A percentile compares a stretch with the other conserved stretches of the same genome.
Evolutionary conservation across 306 rosid species (phyloP).

Genomic region (Citrullus mucosospermus): DNA sequence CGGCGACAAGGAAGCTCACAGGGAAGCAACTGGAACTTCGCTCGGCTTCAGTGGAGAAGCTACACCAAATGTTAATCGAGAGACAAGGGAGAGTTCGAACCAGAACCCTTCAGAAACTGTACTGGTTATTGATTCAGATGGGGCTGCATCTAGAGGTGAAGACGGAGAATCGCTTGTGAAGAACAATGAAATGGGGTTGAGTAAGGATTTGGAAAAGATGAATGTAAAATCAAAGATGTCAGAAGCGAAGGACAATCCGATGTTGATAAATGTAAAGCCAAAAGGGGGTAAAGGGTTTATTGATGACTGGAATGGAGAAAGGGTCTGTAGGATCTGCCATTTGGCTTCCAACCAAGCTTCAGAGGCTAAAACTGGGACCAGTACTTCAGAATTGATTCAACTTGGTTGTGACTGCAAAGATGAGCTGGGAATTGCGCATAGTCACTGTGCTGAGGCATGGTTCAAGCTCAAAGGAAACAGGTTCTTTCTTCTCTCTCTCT

Average conservation of each 20-base stretch:
- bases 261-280: conserved; percentile 45
- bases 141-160: conserved; percentile 20
- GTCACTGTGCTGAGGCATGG: conserved; percentile 90
- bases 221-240: conserved; percentile 25
- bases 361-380: conserved; percentile 16
- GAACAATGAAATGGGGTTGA: conserved; percentile 17
- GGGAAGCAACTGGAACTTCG: background rate
- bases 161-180: conserved; percentile 22
- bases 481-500: conserved; percentile 27
- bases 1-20: background rate
- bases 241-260: conserved; percentile 32
- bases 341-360: conserved; percentile 48
- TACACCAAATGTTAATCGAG: background rate
- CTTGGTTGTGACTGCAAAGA: conserved; percentile 89
- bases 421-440: conserved; percentile 76
- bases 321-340: conserved; percentile 87
- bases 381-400: conserved; percentile 40
- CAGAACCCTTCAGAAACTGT: conserved; percentile 29
- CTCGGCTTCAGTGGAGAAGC: background rate
- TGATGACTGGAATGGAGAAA: conserved; percentile 50
- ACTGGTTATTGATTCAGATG: conserved; percentile 36
- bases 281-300: conserved; percentile 24
- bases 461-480: conserved; percentile 88
- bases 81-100: conserved; percentile 23
- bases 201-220: background rate